phyloP scores from a whole-genome alignment of 2,329 filamentous ascomycete genomes.

The Ophiosphaerella narmari region DNA sequence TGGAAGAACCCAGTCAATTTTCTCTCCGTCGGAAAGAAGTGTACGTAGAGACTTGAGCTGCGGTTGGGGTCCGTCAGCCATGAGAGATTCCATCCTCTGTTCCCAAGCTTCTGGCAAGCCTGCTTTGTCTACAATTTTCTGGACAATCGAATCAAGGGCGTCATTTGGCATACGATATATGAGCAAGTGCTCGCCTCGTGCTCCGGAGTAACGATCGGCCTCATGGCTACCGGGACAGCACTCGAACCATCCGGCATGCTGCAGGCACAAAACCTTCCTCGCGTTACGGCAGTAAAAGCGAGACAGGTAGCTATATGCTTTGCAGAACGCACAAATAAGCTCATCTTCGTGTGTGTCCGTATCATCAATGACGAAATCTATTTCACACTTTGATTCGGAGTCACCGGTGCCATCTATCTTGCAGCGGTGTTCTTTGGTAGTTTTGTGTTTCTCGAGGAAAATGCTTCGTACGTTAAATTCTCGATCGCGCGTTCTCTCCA shows the following conservation, averaged over 20 bases:
- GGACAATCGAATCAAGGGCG: slow-evolving; percentile 66
- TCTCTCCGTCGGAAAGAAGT: slow-evolving; percentile 90
- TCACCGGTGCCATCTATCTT: slow-evolving; percentile 59
- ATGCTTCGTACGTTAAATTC: slow-evolving; percentile 71
- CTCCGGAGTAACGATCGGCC: slow-evolving; percentile 65
- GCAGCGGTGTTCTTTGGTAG: slow-evolving; percentile 41
- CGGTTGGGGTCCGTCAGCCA: slow-evolving; percentile 83
- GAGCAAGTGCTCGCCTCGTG: slow-evolving; percentile 67
- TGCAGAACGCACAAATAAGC: slow-evolving; percentile 90
- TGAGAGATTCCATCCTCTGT: slow-evolving; percentile 81
- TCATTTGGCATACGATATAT: slow-evolving; percentile 78
- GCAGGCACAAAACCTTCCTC: slow-evolving; percentile 79
- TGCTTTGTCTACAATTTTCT: slow-evolving; percentile 85
- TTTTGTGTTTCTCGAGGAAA: slow-evolving; percentile 70
- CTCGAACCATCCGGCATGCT: slow-evolving; percentile 77
- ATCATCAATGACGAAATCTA: slow-evolving; percentile 53
- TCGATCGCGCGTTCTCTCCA: slow-evolving; percentile 76
- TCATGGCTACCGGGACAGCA: slow-evolving; percentile 73
- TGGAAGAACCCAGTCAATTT: slow-evolving; percentile 86
- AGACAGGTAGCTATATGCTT: slow-evolving; percentile 87
- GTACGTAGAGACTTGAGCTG: slow-evolving; percentile 83
- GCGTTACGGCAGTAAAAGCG: slow-evolving; percentile 84
- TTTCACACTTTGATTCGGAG: slow-evolving; percentile 29
- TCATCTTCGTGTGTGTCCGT: slow-evolving; percentile 85
- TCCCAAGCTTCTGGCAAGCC: slow-evolving; percentile 86